Evolutionary conservation across 495 filamentous ascomycete species (phyloP), one percentile per base, ranked within the genome.

Genomic region (Aspergillus steynii): DNA sequence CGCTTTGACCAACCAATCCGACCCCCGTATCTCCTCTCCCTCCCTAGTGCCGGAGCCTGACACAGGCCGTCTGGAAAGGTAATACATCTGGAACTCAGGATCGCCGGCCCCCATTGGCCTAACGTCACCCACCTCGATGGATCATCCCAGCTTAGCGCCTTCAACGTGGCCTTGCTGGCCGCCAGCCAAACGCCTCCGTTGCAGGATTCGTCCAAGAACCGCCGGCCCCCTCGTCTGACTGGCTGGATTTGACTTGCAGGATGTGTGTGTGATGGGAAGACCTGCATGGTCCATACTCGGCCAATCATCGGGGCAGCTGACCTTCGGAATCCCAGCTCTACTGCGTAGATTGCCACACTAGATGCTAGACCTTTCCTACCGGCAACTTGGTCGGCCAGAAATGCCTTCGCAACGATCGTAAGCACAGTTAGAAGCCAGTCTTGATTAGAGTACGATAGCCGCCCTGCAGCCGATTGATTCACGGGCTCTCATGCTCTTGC

Each of bases 81-180:
- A 42, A 42, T 42, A 42, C 37, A 42, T 42, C 37, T 42, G 37
- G 37, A 42, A 42, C 37, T 4, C 9, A 42, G 10, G 37, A 42
- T 42, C 29, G 5, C 55, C 45, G 55, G 27, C n/a, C 53, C 46
- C 46, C 26, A 65, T 65, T 65, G 63, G 63, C 47, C 29, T 52
- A 46, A 27, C 37, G 20, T 51, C 20, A 47, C 53, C 53, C 53
- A 55, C 53, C 14, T 31, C 27, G 45, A 25, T 48, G 31, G 60
- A 31, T 53, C 46, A 62, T 53, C 50, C 57, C 49, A 46, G 61
- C 49, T 32, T 67, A 61, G 65, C 52, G 55, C 25, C 51, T 42
- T 56, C 61, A 64, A 67, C 65, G 61, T 63, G 65, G 65, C 65
- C 56, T 59, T 42, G 50, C 56, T 63, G 61, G 56, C 61, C 58